phyloP scores from a whole-genome alignment of 2,329 filamentous ascomycete genomes.

The Paraphaeosphaeria minitans region DNA sequence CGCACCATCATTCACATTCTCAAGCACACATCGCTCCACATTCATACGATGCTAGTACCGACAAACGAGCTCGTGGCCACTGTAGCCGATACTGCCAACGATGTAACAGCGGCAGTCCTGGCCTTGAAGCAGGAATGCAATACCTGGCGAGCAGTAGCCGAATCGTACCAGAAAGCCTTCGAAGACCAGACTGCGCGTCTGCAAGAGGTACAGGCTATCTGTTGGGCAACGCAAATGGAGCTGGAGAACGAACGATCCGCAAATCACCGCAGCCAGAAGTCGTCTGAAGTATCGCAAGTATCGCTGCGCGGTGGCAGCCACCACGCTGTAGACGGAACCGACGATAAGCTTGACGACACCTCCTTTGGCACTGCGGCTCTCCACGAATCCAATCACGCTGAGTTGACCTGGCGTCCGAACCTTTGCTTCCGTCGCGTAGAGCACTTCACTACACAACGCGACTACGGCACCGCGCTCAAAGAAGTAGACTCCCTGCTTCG shows the following conservation, averaged over 20 bases:
- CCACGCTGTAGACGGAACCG: slow-evolving; percentile 4
- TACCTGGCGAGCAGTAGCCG: slow-evolving; percentile 35
- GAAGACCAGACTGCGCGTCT: slow-evolving; percentile 30
- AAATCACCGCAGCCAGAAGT: slow-evolving; percentile 19
- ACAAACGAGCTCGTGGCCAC: background rate
- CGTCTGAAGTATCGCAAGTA: slow-evolving; percentile 3
- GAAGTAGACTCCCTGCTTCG: slow-evolving; percentile 34
- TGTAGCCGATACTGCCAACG: slow-evolving; percentile 15
- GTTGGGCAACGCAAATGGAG: slow-evolving; percentile 40
- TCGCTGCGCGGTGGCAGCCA: background rate
- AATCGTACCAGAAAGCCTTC: slow-evolving; percentile 36
- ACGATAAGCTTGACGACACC: background rate
- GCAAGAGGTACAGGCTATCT: slow-evolving; percentile 32
- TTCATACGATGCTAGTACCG: slow-evolving; percentile 22
- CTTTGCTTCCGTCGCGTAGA: slow-evolving; percentile 26
- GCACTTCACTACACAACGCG: slow-evolving; percentile 21
- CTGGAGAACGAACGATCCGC: slow-evolving; percentile 36
- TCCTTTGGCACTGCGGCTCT: slow-evolving; percentile 24
- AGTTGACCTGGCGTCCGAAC: slow-evolving; percentile 19
- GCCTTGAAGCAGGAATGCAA: slow-evolving; percentile 37
- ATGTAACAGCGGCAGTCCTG: slow-evolving; percentile 24
- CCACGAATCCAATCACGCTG: slow-evolving; percentile 7
- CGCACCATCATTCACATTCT: slow-evolving; percentile 5
- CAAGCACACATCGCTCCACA: slow-evolving; percentile 18
- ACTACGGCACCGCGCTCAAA: slow-evolving; percentile 30